Conservation (phyloP, 2,329 filamentous ascomycete species). For the Botryosphaeria dothidea region DNA sequence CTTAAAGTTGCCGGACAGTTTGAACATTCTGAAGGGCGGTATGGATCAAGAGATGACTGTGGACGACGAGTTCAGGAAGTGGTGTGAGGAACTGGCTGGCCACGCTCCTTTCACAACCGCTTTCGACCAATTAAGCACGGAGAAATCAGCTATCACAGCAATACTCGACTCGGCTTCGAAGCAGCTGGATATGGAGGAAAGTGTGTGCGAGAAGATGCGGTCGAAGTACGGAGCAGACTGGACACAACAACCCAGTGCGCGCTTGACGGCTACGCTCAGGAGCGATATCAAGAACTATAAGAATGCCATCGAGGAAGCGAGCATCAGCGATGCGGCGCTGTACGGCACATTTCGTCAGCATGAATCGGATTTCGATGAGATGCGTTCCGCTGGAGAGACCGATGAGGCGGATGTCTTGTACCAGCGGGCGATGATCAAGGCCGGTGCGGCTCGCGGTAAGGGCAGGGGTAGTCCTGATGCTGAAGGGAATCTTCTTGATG, state of each 20-base stretch:
- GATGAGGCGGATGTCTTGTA: conserved; percentile 88
- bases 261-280: conserved; percentile 82
- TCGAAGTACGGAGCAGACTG: conserved; percentile 95
- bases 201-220: conserved; percentile 98
- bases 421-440: conserved; percentile 80
- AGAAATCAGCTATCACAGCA: conserved; percentile 73
- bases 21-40: conserved; percentile 90
- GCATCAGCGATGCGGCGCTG: conserved; percentile 80
- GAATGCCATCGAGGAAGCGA: conserved; percentile 86
- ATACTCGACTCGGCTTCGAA: conserved; percentile 80
- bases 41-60: conserved; percentile 86
- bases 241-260: conserved; percentile 94
- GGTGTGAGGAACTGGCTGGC: conserved; percentile 90
- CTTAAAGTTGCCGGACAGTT: conserved; percentile 80
- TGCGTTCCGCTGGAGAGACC: conserved; percentile 83
- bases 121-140: conserved; percentile 75
- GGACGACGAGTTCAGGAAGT: conserved; percentile 87
- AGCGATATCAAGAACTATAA: conserved; percentile 86
- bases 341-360: conserved; percentile 82
- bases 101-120: conserved; percentile 77
- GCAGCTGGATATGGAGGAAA: conserved; percentile 94
- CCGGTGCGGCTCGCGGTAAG: conserved; percentile 58
- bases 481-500: conserved; percentile 83
- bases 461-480: conserved; percentile 65
- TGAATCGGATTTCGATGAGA: conserved; percentile 88